Base-by-base conservation (phyloP, 768 basidiomycete genomes). In the Krasilnikovozyma curviuscula region DNA sequence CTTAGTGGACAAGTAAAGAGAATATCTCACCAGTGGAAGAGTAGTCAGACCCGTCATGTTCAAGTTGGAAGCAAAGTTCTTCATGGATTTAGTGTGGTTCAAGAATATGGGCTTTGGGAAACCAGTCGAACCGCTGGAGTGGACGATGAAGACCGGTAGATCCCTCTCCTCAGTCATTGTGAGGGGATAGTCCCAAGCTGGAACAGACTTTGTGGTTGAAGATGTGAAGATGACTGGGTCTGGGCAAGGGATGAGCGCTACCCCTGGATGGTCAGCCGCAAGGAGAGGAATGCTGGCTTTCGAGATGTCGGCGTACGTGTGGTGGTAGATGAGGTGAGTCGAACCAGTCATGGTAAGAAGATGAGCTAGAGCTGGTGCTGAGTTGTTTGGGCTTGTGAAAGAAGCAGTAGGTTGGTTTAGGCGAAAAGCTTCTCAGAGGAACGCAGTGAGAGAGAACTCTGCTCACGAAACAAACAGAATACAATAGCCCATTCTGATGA, bases 61-160 rank as follows among this genome's bases (percentile, higher is more conserved):
- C 44, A 66, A 65, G 46, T 69, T 62, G 57, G 64, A 55, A 43
- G 65, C 55, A 48, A 63, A 56, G 53, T 70, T 66, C 30, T 60
- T 60, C 32, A 69, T 43, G 18, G 66, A 58, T 5, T 58, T 61
- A 40, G 63, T 62, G 53, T 70, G 68, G 0, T 64, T 67, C 48
- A 61, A 53, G 35, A 57, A 56, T 24, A 69, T 70, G 23, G 66
- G 68, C 57, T 67, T 49, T 19, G 45, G 49, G 28, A 48, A 40
- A 21, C 49, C 74, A 13, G 73, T 73, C 42, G 68, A 56, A 25
- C 72, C 72, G 3, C 66, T 68, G 5, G 69, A 69, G 52, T 73
- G 72, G 43, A 73, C 55, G 40, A 69, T 66, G 21, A 70, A 66
- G 16, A 59, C 63, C n/a, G 61, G 59, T 18, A 67, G 52, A 14